Base-by-base conservation (phyloP, 345 rosid genomes). In the Eucalyptus fibrosa region DNA sequence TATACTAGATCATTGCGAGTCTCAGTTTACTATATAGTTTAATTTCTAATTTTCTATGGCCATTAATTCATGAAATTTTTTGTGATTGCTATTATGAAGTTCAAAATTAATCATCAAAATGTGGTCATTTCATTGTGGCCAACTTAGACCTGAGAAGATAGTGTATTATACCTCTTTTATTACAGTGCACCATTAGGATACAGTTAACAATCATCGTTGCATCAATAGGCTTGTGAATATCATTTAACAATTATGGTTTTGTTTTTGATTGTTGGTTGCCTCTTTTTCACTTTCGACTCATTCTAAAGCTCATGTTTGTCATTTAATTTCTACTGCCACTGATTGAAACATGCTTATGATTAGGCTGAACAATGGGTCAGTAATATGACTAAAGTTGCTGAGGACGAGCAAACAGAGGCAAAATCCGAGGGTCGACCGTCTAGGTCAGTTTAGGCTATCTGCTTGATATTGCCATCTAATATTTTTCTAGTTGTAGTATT, bases 131-230 rank as follows among this genome's bases (percentile, higher is more conserved):
- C 28, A 37, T 11, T 37, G 24, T 72, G 45, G 12, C 26, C 83
- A 72, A 72, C 28, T 72, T 37, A 34, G 26, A 72, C 45, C 82
- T 0, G 2, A 72, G 82, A 72, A 10, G 83, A 72, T 72, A 37
- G 11, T 2, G 15, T 37, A 0, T 37, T 37, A 3, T 37, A 37
- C 83, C 81, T 0, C 26, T 19, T 72, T 11, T 11, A 72, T 37
- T 72, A 10, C 24, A 72, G 6, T 72, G 26, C 45, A 37, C 28
- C 14, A 37, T 37, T 21, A 72, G 1, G 28, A 37, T 72, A 10
- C 11, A 37, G 83, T 37, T 7, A 72, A 21, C 82, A 72, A 19
- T 37, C 82, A 72, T 34, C 21, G 15, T 32, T 69, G 44, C 81
- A 69, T 34, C 82, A 37, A 10, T 37, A 12, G 83, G 83, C 28